phyloP scores from a whole-genome alignment of 768 basidiomycete species.

The Podaxis sp. region DNA sequence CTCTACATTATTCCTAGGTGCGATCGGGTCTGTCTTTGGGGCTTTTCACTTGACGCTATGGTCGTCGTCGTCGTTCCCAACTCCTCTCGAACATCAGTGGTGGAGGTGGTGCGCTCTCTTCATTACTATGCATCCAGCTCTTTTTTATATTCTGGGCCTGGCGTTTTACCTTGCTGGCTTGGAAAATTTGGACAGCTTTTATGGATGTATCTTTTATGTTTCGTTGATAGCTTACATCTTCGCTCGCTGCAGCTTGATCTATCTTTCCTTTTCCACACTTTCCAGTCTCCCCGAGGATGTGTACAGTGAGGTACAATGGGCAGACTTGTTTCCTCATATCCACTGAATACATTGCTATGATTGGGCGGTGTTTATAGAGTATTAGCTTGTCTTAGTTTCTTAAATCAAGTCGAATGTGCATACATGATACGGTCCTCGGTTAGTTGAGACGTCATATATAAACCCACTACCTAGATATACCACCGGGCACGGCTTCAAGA shows the following conservation, averaged over 20 bases:
- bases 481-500: no score
- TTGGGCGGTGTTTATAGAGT: no score
- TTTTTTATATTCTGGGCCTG: neutral
- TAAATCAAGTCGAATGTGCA: no score
- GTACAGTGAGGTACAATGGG: neutral
- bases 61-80: neutral
- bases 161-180: no score
- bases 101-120: neutral
- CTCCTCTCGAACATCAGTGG: no score
- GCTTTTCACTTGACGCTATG: neutral
- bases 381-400: no score
- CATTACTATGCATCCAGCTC: neutral
- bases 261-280: neutral
- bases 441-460: no score
- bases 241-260: neutral
- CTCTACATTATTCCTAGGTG: no score
- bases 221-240: neutral
- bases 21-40: neutral
- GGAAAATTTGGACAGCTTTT: no score
- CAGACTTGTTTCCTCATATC: neutral
- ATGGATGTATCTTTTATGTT: neutral
- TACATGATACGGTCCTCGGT: no score
- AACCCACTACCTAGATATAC: no score
- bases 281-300: neutral
- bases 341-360: no score